phyloP scores from a whole-genome alignment of 257 asterid genomes.

The Pogostemon cablin region DNA sequence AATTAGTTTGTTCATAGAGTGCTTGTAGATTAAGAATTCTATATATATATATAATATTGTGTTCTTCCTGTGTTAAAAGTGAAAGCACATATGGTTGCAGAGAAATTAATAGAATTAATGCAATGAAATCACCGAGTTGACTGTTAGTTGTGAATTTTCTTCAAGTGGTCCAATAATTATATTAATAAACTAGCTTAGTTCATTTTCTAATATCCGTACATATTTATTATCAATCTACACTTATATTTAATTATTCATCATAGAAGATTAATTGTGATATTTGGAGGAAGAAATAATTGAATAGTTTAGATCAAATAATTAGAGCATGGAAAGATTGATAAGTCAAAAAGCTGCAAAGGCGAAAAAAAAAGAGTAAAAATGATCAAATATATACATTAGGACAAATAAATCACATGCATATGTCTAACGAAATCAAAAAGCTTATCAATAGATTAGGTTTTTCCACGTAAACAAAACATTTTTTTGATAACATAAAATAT shows the following conservation, averaged over 20 bases:
- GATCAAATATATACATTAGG: background rate
- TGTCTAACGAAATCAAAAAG: background rate
- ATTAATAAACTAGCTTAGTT: background rate
- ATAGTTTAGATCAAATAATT: no score
- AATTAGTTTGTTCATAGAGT: background rate
- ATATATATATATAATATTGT: background rate
- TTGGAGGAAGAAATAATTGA: no score
- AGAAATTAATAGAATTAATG: conserved; percentile 19
- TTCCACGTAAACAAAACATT: background rate
- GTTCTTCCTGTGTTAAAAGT: conserved; percentile 11
- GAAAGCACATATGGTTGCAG: conserved; percentile 12
- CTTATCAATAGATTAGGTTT: background rate
- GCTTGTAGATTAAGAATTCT: background rate
- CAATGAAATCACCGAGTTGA: conserved; percentile 21
- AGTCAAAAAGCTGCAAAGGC: no score
- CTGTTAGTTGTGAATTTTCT: background rate
- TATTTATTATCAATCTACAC: no score
- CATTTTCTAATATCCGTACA: no score
- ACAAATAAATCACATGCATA: background rate
- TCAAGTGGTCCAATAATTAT: background rate
- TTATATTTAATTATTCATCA: no score
- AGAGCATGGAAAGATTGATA: no score
- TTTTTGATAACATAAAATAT: background rate
- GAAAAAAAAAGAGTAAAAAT: background rate
- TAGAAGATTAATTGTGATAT: no score